Evolutionary conservation across 73 alveolate species (phyloP).

Genomic region (Blepharisma japonicum): DNA sequence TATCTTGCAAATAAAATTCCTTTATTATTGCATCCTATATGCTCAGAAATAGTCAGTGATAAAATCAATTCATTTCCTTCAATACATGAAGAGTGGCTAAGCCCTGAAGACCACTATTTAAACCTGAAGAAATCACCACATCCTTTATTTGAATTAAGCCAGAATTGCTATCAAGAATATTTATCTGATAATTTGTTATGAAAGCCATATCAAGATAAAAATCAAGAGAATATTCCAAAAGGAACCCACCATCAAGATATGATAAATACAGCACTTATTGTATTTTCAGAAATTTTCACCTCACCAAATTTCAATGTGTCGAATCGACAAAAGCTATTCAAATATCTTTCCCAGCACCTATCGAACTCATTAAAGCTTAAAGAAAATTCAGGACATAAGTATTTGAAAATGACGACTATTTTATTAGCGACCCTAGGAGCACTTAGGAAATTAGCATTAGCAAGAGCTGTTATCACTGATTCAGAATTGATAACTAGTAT

Average conservation of each 20-base stretch:
- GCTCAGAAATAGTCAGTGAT: slow-evolving; percentile 9
- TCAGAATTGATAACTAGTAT: not conserved
- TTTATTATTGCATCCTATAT: not conserved
- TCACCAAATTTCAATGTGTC: not conserved
- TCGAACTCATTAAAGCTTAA: not conserved
- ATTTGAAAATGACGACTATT: not conserved
- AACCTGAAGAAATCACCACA: not conserved
- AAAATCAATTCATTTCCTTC: not conserved
- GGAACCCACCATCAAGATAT: not conserved
- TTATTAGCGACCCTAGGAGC: not conserved
- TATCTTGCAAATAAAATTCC: not conserved
- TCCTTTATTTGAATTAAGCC: not conserved
- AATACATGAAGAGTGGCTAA: not conserved
- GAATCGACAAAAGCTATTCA: slow-evolving; percentile 18
- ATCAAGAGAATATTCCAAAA: no score
- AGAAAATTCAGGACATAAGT: not conserved
- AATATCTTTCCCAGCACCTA: slow-evolving; percentile 15
- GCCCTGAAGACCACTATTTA: slow-evolving; percentile 4
- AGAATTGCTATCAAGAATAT: no score
- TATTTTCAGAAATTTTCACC: slow-evolving; percentile 8
- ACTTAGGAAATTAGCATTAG: not conserved
- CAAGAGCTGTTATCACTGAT: slow-evolving; percentile 15
- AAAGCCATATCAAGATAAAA: no score
- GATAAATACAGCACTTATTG: not conserved
- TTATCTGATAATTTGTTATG: no score